phyloP scores from a whole-genome alignment of 2,329 filamentous ascomycete species.

The Onygenales sp. region DNA sequence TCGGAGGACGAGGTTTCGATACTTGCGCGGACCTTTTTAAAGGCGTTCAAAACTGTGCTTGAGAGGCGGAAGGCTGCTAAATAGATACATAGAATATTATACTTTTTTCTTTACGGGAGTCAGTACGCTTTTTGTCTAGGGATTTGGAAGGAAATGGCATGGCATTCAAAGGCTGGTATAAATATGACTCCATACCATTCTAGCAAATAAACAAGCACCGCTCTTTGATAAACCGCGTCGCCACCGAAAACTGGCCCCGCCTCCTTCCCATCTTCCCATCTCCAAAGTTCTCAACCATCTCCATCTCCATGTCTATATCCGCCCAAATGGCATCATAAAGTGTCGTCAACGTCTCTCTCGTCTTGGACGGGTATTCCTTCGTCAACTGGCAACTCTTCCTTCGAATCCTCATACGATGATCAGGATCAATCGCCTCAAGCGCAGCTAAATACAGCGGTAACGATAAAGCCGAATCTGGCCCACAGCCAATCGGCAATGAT shows the following conservation, averaged over 20 bases:
- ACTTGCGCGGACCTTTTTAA: background rate
- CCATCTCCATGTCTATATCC: background rate
- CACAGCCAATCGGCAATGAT: background rate
- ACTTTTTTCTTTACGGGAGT: background rate
- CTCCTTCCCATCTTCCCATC: too few relatives aligned
- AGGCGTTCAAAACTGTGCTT: background rate
- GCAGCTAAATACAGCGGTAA: background rate
- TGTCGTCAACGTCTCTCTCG: background rate
- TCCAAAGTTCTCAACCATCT: background rate
- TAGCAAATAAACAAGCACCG: background rate
- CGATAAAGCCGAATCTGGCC: background rate
- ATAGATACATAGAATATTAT: background rate
- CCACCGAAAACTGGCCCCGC: background rate
- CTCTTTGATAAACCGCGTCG: background rate
- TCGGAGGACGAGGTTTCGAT: background rate
- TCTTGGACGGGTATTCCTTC: background rate
- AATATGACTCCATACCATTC: background rate
- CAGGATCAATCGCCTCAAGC: conserved; percentile 1
- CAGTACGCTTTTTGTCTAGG: background rate
- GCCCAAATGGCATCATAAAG: background rate
- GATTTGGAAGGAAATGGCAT: background rate
- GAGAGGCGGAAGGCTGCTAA: background rate
- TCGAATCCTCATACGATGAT: background rate
- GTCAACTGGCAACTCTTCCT: background rate
- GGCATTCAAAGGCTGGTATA: too few relatives aligned